Percentiles rank a stretch among this genome's conserved stretches.
Conservation (phyloP, 1,139 yeast genomes). For the Protomyces inouyei region DNA sequence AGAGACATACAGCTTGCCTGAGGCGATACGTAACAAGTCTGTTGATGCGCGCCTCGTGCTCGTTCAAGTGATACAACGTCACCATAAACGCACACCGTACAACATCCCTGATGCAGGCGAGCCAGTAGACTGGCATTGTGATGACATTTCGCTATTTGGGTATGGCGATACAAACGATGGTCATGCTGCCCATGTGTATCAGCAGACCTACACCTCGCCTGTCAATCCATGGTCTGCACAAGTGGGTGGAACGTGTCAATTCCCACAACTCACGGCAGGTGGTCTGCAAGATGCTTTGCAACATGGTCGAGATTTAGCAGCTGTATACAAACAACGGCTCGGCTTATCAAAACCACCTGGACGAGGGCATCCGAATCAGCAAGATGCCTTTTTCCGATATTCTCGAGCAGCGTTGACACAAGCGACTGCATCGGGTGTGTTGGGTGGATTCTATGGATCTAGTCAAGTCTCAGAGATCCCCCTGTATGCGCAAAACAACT, state of each 20-base stretch:
- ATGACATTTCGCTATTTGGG: not conserved
- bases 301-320: slow-evolving; percentile 42
- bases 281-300: slow-evolving; percentile 41
- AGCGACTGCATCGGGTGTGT: slow-evolving; percentile 41
- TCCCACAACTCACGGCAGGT: slow-evolving; percentile 42
- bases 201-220: not conserved
- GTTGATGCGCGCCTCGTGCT: not conserved
- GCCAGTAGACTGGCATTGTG: not conserved
- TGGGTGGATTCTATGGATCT: slow-evolving; percentile 38
- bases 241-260: slow-evolving; percentile 37
- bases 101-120: not conserved
- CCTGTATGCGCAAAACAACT: not conserved
- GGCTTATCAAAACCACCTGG: slow-evolving; percentile 30
- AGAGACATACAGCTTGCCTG: not conserved
- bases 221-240: not conserved
- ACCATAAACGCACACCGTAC: not conserved
- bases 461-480: not conserved
- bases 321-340: slow-evolving; percentile 38
- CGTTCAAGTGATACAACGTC: not conserved
- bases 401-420: slow-evolving; percentile 43
- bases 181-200: not conserved
- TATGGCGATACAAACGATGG: not conserved
- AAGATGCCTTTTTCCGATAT: slow-evolving; percentile 39
- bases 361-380: slow-evolving; percentile 32
- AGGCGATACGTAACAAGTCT: not conserved